phyloP scores from a whole-genome alignment of 2,329 filamentous ascomycete genomes.

The Rhinocladiella mackenziei region DNA sequence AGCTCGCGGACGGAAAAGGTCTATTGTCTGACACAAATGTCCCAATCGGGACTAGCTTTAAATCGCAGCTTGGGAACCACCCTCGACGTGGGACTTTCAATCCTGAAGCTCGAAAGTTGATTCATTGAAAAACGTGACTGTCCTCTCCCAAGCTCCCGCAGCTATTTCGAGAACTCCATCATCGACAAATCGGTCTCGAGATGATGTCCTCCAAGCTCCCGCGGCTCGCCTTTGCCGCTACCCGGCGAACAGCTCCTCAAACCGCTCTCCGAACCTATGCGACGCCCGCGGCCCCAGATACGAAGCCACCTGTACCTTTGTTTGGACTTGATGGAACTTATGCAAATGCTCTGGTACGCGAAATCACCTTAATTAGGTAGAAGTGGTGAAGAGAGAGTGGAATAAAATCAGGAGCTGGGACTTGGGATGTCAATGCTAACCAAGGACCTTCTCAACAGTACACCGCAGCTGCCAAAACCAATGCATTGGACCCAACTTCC shows the following conservation, averaged over 20 bases:
- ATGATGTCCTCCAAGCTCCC: slow-evolving; percentile 30
- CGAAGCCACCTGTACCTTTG: slow-evolving; percentile 82
- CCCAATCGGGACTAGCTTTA: slow-evolving; percentile 15
- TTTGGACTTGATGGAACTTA: slow-evolving; percentile 98
- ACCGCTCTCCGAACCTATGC: slow-evolving; percentile 72
- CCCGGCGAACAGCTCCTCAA: slow-evolving; percentile 56
- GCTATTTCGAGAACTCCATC: not conserved
- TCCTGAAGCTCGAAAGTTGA: slow-evolving; percentile 17
- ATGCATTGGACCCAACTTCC: slow-evolving; percentile 77
- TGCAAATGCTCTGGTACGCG: slow-evolving; percentile 90
- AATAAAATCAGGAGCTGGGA: not conserved
- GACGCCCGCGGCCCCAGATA: slow-evolving; percentile 55
- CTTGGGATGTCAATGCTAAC: too few relatives aligned
- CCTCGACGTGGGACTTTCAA: not conserved
- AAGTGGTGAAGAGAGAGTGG: too few relatives aligned
- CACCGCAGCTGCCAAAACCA: slow-evolving; percentile 88
- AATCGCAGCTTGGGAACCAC: slow-evolving; percentile 1
- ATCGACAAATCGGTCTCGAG: slow-evolving; percentile 14
- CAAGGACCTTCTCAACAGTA: slow-evolving; percentile 73
- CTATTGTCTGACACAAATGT: slow-evolving; percentile 1
- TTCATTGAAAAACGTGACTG: slow-evolving; percentile 15
- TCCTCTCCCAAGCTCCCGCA: slow-evolving; percentile 18
- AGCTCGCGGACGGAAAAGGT: not conserved
- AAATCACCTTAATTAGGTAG: too few relatives aligned
- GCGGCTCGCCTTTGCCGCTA: slow-evolving; percentile 51